phyloP scores from a whole-genome alignment of 768 basidiomycete genomes.

The Pisolithus orientalis region DNA sequence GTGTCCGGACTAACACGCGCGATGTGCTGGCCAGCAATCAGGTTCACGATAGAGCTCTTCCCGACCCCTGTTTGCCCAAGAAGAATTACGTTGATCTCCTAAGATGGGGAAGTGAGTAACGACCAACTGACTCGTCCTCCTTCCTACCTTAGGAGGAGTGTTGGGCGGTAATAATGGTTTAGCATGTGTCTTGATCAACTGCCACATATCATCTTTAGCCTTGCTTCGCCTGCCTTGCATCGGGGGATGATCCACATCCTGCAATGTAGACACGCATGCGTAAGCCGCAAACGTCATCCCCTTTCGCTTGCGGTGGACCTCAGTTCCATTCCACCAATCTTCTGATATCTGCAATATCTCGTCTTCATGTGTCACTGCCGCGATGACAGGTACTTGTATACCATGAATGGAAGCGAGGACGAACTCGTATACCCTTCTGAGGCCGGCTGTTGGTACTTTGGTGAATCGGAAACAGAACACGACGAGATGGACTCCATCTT shows the following conservation, averaged over 20 bases:
- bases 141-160: background rate
- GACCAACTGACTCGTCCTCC: background rate
- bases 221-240: background rate
- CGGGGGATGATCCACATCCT: background rate
- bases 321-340: background rate
- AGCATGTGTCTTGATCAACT: background rate
- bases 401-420: background rate
- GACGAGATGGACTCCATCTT: background rate
- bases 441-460: background rate
- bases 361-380: background rate
- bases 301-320: background rate
- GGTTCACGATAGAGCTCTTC: slow-evolving; percentile 7
- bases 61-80: slow-evolving; percentile 5
- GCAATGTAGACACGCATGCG: background rate
- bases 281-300: background rate
- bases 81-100: slow-evolving; percentile 1
- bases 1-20: slow-evolving; percentile 19
- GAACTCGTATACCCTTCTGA: background rate
- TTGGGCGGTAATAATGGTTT: background rate
- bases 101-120: background rate
- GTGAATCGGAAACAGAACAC: background rate
- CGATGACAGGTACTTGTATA: background rate
- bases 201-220: background rate
- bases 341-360: background rate
- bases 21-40: slow-evolving; percentile 6